Percentiles rank a stretch among this genome's conserved stretches.
phyloP scores from a whole-genome alignment of 495 filamentous ascomycete species.

The Xylaria palmicola region DNA sequence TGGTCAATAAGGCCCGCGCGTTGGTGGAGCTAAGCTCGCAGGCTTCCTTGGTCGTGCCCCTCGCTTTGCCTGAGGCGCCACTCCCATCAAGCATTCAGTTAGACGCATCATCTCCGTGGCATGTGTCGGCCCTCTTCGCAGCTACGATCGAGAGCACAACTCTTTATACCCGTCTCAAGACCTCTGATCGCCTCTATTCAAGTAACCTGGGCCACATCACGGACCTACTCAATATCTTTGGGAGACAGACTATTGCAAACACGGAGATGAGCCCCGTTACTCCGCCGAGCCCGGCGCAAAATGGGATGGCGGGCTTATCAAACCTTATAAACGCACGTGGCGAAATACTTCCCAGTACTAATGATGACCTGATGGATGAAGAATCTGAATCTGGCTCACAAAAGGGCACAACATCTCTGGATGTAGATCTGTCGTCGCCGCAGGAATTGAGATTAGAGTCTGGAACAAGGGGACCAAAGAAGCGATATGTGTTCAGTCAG shows the following conservation, averaged over 20 bases:
- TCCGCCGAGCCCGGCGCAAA: slow-evolving; percentile 11
- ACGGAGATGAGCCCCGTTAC: slow-evolving; percentile 55
- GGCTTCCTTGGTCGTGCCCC: slow-evolving; percentile 76
- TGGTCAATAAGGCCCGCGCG: slow-evolving; percentile 69
- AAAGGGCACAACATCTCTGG: slow-evolving; percentile 42
- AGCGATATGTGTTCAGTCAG: slow-evolving; percentile 63
- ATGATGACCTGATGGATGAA: slow-evolving; percentile 17
- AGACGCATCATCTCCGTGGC: slow-evolving; percentile 71
- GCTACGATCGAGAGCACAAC: slow-evolving; percentile 77
- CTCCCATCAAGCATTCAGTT: slow-evolving; percentile 63
- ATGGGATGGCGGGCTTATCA: slow-evolving; percentile 21
- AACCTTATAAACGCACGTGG: slow-evolving; percentile 21
- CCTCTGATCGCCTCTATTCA: slow-evolving; percentile 41
- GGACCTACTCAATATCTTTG: slow-evolving; percentile 70
- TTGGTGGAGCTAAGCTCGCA: slow-evolving; percentile 64
- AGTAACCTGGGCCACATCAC: slow-evolving; percentile 63
- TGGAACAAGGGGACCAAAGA: slow-evolving; percentile 29
- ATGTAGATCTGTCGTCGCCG: slow-evolving; percentile 59
- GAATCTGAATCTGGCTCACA: slow-evolving; percentile 27
- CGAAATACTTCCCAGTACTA: slow-evolving; percentile 16
- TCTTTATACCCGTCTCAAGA: slow-evolving; percentile 70
- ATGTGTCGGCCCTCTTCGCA: slow-evolving; percentile 73
- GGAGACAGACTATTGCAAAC: slow-evolving; percentile 76
- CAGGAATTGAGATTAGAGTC: slow-evolving; percentile 27
- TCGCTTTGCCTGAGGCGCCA: slow-evolving; percentile 58